Evolutionary conservation across 2,329 filamentous ascomycete genomes (phyloP).

Genomic region (Penicillium sp.): DNA sequence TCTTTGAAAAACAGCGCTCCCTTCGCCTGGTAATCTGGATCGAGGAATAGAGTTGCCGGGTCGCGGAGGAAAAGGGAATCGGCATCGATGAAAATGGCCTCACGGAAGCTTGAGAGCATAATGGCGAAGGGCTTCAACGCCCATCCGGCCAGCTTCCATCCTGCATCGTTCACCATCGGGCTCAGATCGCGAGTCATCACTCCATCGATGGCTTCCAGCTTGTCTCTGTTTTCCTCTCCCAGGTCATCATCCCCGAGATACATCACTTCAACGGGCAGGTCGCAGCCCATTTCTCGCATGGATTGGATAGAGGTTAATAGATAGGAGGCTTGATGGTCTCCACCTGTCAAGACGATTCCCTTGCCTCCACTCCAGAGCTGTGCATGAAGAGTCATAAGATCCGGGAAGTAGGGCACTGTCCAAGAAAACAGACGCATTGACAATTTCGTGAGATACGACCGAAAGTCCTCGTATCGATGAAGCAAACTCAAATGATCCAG

Average conservation of each 20-base stretch:
- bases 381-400: background rate
- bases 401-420: conserved; percentile 8
- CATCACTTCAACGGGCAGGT: conserved; percentile 23
- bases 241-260: conserved; percentile 48
- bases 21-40: conserved; percentile 44
- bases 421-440: background rate
- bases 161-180: conserved; percentile 48
- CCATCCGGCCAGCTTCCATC: conserved; percentile 51
- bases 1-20: conserved; percentile 53
- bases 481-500: background rate
- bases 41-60: conserved; percentile 47
- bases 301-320: conserved; percentile 46
- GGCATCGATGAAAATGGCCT: conserved; percentile 52
- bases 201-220: conserved; percentile 46
- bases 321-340: conserved; percentile 47
- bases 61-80: conserved; percentile 50
- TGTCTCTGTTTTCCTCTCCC: conserved; percentile 44
- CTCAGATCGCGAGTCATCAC: conserved; percentile 50
- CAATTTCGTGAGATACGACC: background rate
- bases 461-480: background rate
- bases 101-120: conserved; percentile 50
- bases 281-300: conserved; percentile 20
- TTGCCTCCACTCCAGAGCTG: conserved; percentile 24
- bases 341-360: conserved; percentile 45
- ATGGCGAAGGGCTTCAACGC: conserved; percentile 53